Base-by-base conservation (phyloP, 805 yeast species). In the Candida silvatica region DNA sequence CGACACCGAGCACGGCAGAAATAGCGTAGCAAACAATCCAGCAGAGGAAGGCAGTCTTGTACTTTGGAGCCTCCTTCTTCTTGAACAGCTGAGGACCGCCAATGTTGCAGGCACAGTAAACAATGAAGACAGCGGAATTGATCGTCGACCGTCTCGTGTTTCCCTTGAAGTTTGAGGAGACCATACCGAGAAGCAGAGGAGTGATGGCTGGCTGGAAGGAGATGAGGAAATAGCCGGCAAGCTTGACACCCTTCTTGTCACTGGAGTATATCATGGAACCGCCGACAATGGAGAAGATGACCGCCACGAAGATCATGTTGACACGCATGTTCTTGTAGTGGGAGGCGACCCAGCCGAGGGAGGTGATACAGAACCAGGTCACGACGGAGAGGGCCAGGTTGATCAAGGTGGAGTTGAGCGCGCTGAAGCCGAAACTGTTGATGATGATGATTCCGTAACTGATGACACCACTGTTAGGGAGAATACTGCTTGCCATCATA, bases 61-160 rank as follows among this genome's bases (percentile, higher is more conserved):
- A 81, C 17, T 54, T 51, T 14, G 86, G 86, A 17, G 72, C 74
- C 36, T 77, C 74, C 8, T 58, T 48, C 2, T 67, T 55, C 39
- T 63, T 64, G 61, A 80, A 81, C 15, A 82, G 64, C 51, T 78
- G 85, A 4, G 88, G 85, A 4, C 87, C 87, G 33, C 74, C 71
- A 32, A 80, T 60, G 50, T 77, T 74, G 14, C 84, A 81, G 22
- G 74, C 69, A 24, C 82, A 71, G 49, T 77, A 80, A 4, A 74
- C 77, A 36, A 79, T 62, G 57, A 78, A 64, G 29, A 68, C 67
- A 19, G 72, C 54, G 11, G 77, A 76, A 36, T 71, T 70, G n/a
- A 74, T 69, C 9, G 70, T 62, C 41, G 74, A 61, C 46, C 79
- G 73, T 53, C 81, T 81, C 9, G 86, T 78, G 42, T 71, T 71